Conservation (phyloP, 306 rosid species). For the Sophora flavescens region DNA sequence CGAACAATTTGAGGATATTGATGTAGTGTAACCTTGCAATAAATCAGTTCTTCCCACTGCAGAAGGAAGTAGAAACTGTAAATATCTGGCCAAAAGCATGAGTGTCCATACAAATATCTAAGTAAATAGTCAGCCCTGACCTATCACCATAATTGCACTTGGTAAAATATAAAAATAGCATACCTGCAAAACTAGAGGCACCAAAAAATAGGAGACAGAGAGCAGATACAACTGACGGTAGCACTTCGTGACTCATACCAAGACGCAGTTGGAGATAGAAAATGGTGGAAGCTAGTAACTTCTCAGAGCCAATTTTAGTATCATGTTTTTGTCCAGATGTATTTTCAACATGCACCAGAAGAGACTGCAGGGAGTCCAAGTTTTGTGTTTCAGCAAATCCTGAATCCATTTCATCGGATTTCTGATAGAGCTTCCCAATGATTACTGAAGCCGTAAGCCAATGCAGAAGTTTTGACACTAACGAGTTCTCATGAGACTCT, state of each 20-base stretch:
- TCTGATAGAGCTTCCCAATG: conserved; percentile 65
- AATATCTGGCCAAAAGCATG: conserved; percentile 19
- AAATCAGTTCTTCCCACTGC: conserved; percentile 51
- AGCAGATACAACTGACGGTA: conserved; percentile 79
- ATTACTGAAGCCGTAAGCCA: conserved; percentile 85
- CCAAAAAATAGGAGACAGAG: conserved; percentile 68
- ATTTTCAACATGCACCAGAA: conserved; percentile 56
- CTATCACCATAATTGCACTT: conserved; percentile 22
- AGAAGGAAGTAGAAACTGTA: conserved; percentile 39
- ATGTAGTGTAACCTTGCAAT: conserved; percentile 44
- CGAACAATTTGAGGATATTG: conserved; percentile 59
- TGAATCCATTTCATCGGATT: conserved; percentile 45
- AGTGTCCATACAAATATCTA: neutral
- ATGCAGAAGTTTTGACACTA: conserved; percentile 65
- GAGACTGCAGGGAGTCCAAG: conserved; percentile 59
- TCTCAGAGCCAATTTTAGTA: conserved; percentile 53
- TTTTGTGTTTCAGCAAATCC: conserved; percentile 43
- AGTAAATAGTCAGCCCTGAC: conserved; percentile 21
- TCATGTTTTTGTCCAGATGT: conserved; percentile 47
- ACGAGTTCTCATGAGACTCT: conserved; percentile 50
- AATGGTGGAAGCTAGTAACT: conserved; percentile 72
- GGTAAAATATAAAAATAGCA: conserved; percentile 31
- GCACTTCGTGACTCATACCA: conserved; percentile 52
- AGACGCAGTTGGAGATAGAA: conserved; percentile 73
- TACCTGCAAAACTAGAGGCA: conserved; percentile 64